Base-by-base conservation (phyloP, 2,329 filamentous ascomycete genomes). In the Ophiostoma novo-ulmi region DNA sequence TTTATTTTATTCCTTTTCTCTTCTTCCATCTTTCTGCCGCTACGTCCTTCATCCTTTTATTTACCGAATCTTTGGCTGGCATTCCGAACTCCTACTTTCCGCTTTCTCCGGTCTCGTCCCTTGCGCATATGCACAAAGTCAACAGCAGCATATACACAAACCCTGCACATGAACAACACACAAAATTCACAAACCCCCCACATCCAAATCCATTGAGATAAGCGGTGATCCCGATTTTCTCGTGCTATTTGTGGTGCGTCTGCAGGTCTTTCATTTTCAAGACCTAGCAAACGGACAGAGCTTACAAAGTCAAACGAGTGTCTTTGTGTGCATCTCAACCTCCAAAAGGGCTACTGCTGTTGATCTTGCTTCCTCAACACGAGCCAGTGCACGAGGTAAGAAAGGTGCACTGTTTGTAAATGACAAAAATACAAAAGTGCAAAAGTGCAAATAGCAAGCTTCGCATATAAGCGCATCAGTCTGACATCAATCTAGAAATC, bases 181-280 rank as follows among this genome's bases (percentile, higher is more conserved):
- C 58, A 67, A 68, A 52, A 65, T n/a, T 70, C 67, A 69, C 31
- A 35, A 52, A 48, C 17, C 74, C 76, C 76, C 76, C 77, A 76
- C 77, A 76, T 72, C 76, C 77, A 76, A 77, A 76, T 72, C 73
- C 68, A 68, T 70, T 66, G 66, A 63, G 68, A 72, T 73, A 71
- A 72, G 72, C 72, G 22, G 71, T 67, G 65, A 68, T 72, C 66
- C 69, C 26, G 35, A 38, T 61, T 52, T 48, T 69, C 22, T 67
- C 65, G 20, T 65, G 35, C 14, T 31, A 58, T 58, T n/a, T n/a
- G 58, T 63, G 52, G 52, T 58, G 22, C 31, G 31, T 35, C 20
- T 8, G 35, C 35, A 64, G 63, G 63, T 22, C 7, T 22, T 48
- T 20, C 31, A 65, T 38, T 13, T 39, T 65, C 63, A 22, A 22